Evolutionary conservation across 768 basidiomycete genomes (phyloP), one percentile per base, ranked within the genome.

Genomic region (Leccinum disarticulatum): DNA sequence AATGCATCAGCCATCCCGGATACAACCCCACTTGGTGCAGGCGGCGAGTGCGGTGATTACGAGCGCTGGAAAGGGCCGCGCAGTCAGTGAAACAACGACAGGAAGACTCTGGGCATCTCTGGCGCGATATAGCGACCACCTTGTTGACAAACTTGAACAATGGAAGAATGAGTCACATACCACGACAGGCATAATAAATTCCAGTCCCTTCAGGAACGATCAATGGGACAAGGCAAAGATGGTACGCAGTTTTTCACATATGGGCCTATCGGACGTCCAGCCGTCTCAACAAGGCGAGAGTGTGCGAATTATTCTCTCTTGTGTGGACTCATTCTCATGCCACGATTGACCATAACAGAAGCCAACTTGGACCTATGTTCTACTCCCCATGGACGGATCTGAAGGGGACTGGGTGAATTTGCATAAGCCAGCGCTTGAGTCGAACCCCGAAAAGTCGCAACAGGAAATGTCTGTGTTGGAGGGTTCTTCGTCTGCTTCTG

Each of bases 171-270:
- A 76, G 57, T 86, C 86, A 6, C 78, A 84, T 9, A 74, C 75
- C 58, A 64, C 66, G 55, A 64, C 19, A 55, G 66, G 73, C 61
- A 59, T 72, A 54, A 73, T 66, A 56, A 64, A 63, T 28, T 72
- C 74, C 74, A 77, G 51, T 61, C 67, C 81, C 25, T 91, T 87
- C 63, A 68, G 64, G 60, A 78, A 74, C 47, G 86, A 81, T 11
- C 77, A 67, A 63, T 92, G 89, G 87, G 92, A 94, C 70, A 79
- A 74, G 50, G 73, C 72, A 58, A 93, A 93, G 79, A 93, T 93
- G 92, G 85, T 93, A 52, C 75, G 79, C 54, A 82, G 81, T 58
- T 93, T 93, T 74, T 88, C 88, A 1, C 79, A 82, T 61, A 73
- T 93, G 73, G 84, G 83, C 6, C 67, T 71, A 5, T 64, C 70